Evolutionary conservation across 2,329 filamentous ascomycete species (phyloP).

Genomic region (Trichoderma aggressivum): DNA sequence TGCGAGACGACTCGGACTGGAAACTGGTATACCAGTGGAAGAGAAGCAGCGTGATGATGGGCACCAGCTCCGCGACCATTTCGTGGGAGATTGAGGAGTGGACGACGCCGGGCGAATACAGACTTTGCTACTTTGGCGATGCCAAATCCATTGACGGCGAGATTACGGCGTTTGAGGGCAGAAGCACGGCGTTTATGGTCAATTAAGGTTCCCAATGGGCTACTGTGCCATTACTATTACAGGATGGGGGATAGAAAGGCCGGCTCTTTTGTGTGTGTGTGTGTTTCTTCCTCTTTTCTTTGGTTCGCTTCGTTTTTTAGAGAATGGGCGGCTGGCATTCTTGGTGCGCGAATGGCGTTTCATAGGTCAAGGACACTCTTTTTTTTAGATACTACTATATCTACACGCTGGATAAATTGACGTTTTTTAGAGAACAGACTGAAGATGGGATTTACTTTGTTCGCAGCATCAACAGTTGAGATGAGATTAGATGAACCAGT

Average conservation of each 20-base stretch:
- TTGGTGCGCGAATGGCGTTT: background rate
- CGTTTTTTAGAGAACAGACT: background rate
- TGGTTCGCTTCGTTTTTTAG: background rate
- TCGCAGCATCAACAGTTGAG: background rate
- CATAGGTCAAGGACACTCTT: background rate
- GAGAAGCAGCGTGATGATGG: constrained; percentile 65
- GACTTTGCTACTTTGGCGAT: constrained; percentile 79
- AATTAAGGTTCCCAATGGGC: background rate
- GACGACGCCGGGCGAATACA: constrained; percentile 61
- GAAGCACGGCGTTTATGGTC: constrained; percentile 50
- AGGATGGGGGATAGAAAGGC: background rate
- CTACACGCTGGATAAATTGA: background rate
- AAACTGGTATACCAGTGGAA: constrained; percentile 76
- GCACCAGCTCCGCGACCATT: constrained; percentile 71
- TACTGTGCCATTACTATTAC: background rate
- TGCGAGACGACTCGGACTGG: constrained; percentile 81
- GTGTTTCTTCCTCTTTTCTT: background rate
- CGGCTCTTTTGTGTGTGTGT: background rate
- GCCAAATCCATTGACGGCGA: constrained; percentile 61
- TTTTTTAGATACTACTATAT: background rate
- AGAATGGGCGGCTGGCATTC: background rate
- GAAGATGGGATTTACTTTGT: background rate
- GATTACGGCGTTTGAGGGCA: constrained; percentile 67
- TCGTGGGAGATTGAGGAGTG: constrained; percentile 72
- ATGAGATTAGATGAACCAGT: background rate